Conservation (phyloP, 345 rosid species). For the Passiflora organensis region DNA sequence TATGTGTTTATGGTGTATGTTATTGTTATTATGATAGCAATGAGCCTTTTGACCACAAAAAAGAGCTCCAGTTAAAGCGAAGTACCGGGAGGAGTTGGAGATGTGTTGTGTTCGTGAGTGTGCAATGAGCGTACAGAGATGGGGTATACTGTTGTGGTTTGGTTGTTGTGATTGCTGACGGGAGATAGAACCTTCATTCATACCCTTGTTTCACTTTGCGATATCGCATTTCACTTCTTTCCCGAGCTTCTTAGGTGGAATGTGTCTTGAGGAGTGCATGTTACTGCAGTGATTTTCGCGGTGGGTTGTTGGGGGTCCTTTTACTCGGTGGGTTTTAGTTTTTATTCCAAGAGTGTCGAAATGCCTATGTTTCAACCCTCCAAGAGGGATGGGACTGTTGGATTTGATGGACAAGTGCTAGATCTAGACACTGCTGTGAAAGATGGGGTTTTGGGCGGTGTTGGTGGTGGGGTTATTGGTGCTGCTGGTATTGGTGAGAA, state of each 20-base stretch:
- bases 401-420: slow-evolving; percentile 45
- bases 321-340: background rate
- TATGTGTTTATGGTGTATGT: slow-evolving; percentile 33
- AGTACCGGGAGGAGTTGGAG: slow-evolving; percentile 20
- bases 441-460: slow-evolving; percentile 57
- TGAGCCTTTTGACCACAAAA: slow-evolving; percentile 43
- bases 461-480: slow-evolving; percentile 29
- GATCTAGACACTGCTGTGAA: slow-evolving; percentile 67
- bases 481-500: slow-evolving; percentile 33
- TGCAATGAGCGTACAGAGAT: slow-evolving; percentile 20
- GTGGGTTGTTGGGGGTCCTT: background rate
- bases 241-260: slow-evolving; percentile 26
- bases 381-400: slow-evolving; percentile 33
- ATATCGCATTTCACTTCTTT: slow-evolving; percentile 13
- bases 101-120: slow-evolving; percentile 8
- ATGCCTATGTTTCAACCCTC: slow-evolving; percentile 57
- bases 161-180: slow-evolving; percentile 25
- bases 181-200: slow-evolving; percentile 1
- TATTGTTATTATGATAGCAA: slow-evolving; percentile 22
- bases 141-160: background rate
- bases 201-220: slow-evolving; percentile 2
- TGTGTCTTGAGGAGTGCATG: slow-evolving; percentile 24
- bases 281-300: slow-evolving; percentile 22
- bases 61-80: slow-evolving; percentile 33
- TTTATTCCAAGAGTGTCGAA: slow-evolving; percentile 8